Base-by-base conservation (phyloP, 1,284 basidiomycete species). In the Golubevia sp. region DNA sequence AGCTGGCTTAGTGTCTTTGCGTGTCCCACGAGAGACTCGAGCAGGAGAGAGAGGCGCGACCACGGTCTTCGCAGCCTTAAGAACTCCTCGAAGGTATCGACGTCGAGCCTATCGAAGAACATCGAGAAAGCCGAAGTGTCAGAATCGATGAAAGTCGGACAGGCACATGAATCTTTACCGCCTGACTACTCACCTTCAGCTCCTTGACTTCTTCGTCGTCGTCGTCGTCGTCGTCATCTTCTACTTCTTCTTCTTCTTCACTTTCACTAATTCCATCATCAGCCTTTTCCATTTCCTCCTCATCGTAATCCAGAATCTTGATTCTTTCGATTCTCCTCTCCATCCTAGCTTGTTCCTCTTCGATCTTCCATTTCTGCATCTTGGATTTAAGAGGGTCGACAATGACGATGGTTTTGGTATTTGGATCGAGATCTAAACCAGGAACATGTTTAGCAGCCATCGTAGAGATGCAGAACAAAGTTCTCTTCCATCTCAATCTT, bases 191-290 rank as follows among this genome's bases (percentile, higher is more conserved):
- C 73, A 91, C 92, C 88, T 92, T 92, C 57, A 95, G 87, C 4
- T 87, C 90, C 68, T 88, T 89, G 34, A 93, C 88, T 75, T 93
- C 89, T 55, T 90, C 89, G 7, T 88, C 87, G 76, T 93, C 92
- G 49, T 87, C 85, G 52, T 88, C 88, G 60, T 89, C 84, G 54
- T 77, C 88, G 49, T 88, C 88, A 8, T 88, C 88, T n/a, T 85
- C 85, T 54, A 87, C 86, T 6, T 87, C 87, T 2, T 55, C 55
- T 34, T 58, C 59, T 49, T 49, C 55, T 30, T 49, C 57, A 70
- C 58, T 68, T 71, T 79, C 59, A 66, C 70, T 54, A 49, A 56
- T 11, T 65, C 61, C 54, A 48, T 48, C 51, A 23, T 67, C 66
- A 13, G 48, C 59, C 24, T 56, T 65, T 11, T 55, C 52, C 3